Conservation (phyloP, 202 grass and related monocot genomes). For the Saccharum hybrid region DNA sequence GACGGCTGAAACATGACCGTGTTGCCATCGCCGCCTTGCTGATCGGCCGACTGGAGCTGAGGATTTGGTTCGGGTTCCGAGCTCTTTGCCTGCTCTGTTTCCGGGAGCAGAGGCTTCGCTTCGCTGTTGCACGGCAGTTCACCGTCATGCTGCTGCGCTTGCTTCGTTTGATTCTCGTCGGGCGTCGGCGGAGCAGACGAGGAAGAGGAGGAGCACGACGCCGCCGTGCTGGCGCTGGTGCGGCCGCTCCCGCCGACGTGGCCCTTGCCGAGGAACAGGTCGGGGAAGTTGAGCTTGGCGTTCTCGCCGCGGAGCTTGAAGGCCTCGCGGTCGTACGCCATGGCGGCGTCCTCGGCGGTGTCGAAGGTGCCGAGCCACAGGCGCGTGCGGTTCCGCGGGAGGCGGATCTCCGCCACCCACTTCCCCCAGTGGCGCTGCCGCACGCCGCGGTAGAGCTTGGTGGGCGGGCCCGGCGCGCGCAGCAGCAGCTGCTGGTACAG, state of each 20-base stretch:
- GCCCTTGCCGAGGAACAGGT: conserved; percentile 76
- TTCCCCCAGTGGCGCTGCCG: conserved; percentile 98
- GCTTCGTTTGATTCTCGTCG: conserved; percentile 33
- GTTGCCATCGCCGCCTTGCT: conserved; percentile 39
- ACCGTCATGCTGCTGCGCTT: conserved; percentile 14
- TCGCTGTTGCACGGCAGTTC: neutral
- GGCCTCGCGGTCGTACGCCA: conserved; percentile 92
- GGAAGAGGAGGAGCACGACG: conserved; percentile 54
- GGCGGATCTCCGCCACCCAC: conserved; percentile 98
- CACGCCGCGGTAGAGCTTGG: conserved; percentile 73
- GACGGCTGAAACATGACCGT: conserved; percentile 42
- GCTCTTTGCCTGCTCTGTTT: conserved; percentile 42
- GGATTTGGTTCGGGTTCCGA: conserved; percentile 34
- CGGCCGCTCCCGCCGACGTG: conserved; percentile 58
- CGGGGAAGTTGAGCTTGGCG: conserved; percentile 91
- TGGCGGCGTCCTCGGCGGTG: conserved; percentile 95
- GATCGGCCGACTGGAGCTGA: conserved; percentile 18
- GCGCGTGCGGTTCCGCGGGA: conserved; percentile 84
- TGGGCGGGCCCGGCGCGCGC: conserved; percentile 18
- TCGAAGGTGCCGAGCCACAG: conserved; percentile 99
- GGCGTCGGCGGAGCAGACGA: conserved; percentile 52
- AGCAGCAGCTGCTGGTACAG: no score
- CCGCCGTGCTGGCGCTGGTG: conserved; percentile 44
- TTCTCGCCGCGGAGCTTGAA: conserved; percentile 92
- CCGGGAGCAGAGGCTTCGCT: conserved; percentile 28